Percentiles rank a stretch among this genome's conserved stretches.
These are phyloP conservation scores for Fusarium chaquense DNA, from an alignment of 2,329 filamentous ascomycete species.

Conservation along the genomic window DNA sequence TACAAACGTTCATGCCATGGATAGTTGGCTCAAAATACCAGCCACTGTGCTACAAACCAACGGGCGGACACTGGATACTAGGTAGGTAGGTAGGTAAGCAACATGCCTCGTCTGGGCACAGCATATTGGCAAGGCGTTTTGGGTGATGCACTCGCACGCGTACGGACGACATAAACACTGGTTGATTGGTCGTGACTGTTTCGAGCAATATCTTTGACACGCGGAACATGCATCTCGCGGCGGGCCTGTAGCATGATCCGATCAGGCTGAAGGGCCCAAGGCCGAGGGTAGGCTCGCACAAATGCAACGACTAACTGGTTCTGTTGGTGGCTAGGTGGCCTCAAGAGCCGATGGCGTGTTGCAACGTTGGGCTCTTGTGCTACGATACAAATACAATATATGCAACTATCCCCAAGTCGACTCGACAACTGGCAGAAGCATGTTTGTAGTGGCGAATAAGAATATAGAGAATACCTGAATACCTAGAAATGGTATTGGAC, in stretches of 20 bases:
- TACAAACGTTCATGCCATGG: background rate
- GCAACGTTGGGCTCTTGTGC: slow-evolving; percentile 18
- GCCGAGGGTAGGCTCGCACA: slow-evolving; percentile 10
- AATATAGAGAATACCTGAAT: background rate
- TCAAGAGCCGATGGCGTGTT: slow-evolving; percentile 26
- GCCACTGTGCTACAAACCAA: slow-evolving; percentile 16
- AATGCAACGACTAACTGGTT: slow-evolving; percentile 1
- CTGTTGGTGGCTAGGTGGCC: slow-evolving; percentile 30
- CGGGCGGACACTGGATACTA: slow-evolving; percentile 1
- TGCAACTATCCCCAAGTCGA: slow-evolving; percentile 12
- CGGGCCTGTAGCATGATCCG: slow-evolving; percentile 24
- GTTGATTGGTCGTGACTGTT: slow-evolving; percentile 17
- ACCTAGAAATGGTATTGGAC: background rate
- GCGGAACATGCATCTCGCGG: slow-evolving; percentile 31
- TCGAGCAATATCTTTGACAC: slow-evolving; percentile 30
- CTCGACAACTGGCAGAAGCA: slow-evolving; percentile 8
- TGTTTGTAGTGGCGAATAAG: slow-evolving; percentile 4
- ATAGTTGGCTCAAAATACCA: background rate
- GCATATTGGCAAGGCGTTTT: slow-evolving; percentile 29
- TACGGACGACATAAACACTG: background rate
- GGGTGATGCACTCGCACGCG: slow-evolving; percentile 22
- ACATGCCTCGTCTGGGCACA: background rate
- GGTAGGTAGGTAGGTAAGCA: background rate
- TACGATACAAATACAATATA: background rate
- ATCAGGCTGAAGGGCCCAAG: slow-evolving; percentile 23